Base-by-base conservation (phyloP, 176 grass and related monocot species). In the Aegilops tauschii region DNA sequence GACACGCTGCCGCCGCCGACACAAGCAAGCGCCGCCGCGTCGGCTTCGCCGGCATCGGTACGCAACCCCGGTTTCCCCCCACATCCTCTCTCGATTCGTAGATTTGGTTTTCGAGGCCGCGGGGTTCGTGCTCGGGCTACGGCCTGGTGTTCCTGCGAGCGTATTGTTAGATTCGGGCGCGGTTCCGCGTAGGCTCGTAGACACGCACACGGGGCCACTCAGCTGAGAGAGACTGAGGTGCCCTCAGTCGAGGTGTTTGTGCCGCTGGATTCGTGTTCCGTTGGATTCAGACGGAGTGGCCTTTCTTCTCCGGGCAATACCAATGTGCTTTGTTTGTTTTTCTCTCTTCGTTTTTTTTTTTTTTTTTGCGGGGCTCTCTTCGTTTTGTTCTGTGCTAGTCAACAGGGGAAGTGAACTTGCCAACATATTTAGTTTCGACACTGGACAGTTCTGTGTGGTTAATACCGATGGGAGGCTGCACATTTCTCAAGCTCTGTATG, bases 1-100 rank as follows among this genome's bases (percentile, higher is more conserved):
- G 37, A 13, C 72, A 13, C 72, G 82, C 66, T 36, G 69, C 82
- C 34, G 71, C 90, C 77, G 72, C 64, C 5, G 93, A 94, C 29
- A 1, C 92, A 39, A 94, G 86, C 85, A 98, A 98, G 90, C 97
- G 92, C 77, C 95, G 84, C 82, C 94, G 94, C 77, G 97, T 96
- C 45, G 92, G 87, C 82, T 96, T 98, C 87, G 85, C 92, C 73
- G 47, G 83, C 42, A 83, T 87, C 69, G 96, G 96, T 95, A 95
- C 59, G 40, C 21, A n/a, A 21, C 23, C 56, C 61, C 0, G 0
- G 29, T 34, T 11, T 56, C 23, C 36, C 12, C 14, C 0, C 21
- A 2, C 1, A 49, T 7, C 21, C 66, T 56, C n/a, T 78, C 27
- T 34, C 39, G 64, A 68, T 77, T 68, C 73, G 6, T 73, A 30